Percentiles rank a stretch among this genome's conserved stretches.
Evolutionary conservation across 768 basidiomycete species (phyloP).

Genomic region (Lactifluus rugatus): DNA sequence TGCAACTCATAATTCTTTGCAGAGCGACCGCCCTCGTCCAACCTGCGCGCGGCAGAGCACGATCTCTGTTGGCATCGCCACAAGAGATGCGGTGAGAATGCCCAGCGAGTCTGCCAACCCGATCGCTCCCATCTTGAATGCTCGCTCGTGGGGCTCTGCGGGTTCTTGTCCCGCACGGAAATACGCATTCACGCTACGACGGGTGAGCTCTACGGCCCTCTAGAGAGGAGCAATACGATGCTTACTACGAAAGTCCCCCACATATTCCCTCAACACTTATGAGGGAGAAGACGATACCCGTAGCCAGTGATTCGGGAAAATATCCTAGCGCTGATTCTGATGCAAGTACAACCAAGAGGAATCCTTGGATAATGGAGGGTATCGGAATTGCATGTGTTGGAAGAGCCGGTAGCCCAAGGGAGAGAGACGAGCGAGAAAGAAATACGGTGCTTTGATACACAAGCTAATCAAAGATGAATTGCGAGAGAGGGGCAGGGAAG

Average conservation of each 20-base stretch:
- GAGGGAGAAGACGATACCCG: conserved; percentile 60
- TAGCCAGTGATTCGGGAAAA: conserved; percentile 38
- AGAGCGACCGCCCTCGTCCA: conserved; percentile 57
- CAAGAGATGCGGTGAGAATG: conserved; percentile 48
- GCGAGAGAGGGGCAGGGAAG: background rate
- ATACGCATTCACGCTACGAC: conserved; percentile 70
- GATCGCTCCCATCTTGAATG: conserved; percentile 86
- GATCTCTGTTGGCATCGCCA: conserved; percentile 69
- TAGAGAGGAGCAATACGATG: conserved; percentile 18
- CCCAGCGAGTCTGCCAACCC: conserved; percentile 79
- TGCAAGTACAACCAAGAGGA: conserved; percentile 52
- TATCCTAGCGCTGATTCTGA: conserved; percentile 63
- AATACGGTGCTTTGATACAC: conserved; percentile 90
- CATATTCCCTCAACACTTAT: conserved; percentile 87
- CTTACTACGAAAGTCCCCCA: conserved; percentile 87
- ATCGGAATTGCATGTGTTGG: conserved; percentile 58
- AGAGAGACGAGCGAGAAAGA: conserved; percentile 84
- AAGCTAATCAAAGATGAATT: conserved; percentile 35
- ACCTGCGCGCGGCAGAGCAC: conserved; percentile 68
- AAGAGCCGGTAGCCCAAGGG: conserved; percentile 72
- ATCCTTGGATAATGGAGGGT: conserved; percentile 65
- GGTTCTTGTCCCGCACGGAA: conserved; percentile 71
- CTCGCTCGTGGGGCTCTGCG: conserved; percentile 57
- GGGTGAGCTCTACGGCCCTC: background rate
- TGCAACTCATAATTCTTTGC: conserved; percentile 44